These are phyloP conservation scores for Xylariaceae sp. DNA, from an alignment of 2,329 filamentous ascomycete species.

Conservation along the genomic window DNA sequence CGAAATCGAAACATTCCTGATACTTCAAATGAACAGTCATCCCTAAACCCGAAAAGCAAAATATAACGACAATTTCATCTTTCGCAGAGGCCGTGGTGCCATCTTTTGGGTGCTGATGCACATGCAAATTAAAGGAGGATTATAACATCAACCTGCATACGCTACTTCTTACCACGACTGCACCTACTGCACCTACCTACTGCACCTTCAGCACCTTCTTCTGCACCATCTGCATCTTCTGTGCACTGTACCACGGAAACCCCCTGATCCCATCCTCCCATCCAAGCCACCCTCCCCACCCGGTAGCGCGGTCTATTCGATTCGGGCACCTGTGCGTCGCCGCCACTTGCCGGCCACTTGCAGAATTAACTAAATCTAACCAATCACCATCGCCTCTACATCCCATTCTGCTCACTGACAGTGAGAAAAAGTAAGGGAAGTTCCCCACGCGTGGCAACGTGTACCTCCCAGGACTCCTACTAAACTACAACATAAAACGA, in stretches of 20 bases:
- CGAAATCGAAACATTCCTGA: conserved; percentile 20
- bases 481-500: no score
- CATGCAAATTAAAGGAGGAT: conserved; percentile 14
- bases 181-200: not conserved
- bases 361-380: not conserved
- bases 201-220: no score
- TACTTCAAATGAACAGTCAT: not conserved
- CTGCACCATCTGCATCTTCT: no score
- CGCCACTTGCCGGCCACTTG: conserved; percentile 5
- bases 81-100: no score
- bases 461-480: conserved; percentile 2
- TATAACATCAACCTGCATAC: conserved; percentile 3
- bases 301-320: no score
- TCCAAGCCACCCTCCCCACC: no score
- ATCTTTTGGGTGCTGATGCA: conserved; percentile 2
- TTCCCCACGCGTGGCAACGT: conserved; percentile 16
- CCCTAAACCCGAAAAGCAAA: no score
- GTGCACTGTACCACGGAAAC: not conserved
- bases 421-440: not conserved
- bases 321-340: conserved; percentile 1
- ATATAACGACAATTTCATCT: no score
- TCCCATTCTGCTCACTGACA: not conserved
- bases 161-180: not conserved
- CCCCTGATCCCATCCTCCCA: no score
- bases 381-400: not conserved